Percentiles rank a stretch among this genome's conserved stretches.
phyloP scores from a whole-genome alignment of 177 flowering plant species.

The Vitis hybrid region DNA sequence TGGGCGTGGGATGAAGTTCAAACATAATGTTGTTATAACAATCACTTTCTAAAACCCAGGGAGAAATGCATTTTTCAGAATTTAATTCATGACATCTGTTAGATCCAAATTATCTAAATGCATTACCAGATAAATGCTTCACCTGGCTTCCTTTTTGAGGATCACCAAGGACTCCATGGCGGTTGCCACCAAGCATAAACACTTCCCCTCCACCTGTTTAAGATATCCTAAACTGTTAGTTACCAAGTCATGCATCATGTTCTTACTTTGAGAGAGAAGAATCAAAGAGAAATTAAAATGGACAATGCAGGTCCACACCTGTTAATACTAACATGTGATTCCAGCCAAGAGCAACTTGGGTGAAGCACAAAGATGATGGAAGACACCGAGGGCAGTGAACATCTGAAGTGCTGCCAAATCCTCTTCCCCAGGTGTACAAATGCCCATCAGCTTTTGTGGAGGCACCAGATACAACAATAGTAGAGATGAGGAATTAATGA shows the following conservation, averaged over 20 bases:
- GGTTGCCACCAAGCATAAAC: conserved; percentile 71
- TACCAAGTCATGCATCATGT: neutral
- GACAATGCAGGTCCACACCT: conserved; percentile 28
- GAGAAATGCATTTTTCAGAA: too few species aligned
- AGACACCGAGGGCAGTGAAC: conserved; percentile 38
- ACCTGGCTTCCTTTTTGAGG: conserved; percentile 24
- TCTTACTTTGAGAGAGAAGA: neutral
- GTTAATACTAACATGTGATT: conserved; percentile 77
- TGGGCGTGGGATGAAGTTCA: too few species aligned
- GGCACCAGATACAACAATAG: conserved; percentile 5
- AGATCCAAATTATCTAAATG: too few species aligned
- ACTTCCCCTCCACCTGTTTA: conserved; percentile 58
- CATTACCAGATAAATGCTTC: conserved; percentile 29
- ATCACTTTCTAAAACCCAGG: too few species aligned
- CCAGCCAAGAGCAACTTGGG: conserved; percentile 78
- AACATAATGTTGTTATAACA: too few species aligned
- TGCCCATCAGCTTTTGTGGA: conserved; percentile 56
- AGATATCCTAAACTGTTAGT: conserved; percentile 7
- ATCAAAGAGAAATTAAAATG: neutral
- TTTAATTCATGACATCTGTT: too few species aligned
- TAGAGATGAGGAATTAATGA: neutral
- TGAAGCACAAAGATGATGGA: conserved; percentile 32
- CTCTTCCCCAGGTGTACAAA: conserved; percentile 88
- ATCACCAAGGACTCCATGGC: conserved; percentile 59
- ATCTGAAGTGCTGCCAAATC: conserved; percentile 52